Base-by-base conservation (phyloP, 176 grass and related monocot genomes). In the Zea luxurians region DNA sequence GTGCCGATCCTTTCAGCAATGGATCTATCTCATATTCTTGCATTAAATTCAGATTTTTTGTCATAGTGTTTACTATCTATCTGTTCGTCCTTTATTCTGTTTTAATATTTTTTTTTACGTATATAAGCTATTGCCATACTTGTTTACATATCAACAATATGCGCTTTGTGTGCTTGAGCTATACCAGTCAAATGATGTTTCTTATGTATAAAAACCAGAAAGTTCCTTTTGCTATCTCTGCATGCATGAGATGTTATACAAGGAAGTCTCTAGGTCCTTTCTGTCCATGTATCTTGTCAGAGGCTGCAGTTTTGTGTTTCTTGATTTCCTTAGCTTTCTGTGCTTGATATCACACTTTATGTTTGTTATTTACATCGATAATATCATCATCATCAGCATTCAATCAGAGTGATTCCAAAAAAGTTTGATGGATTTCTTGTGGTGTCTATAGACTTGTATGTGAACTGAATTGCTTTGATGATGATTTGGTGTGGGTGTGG, bases 1-100 rank as follows among this genome's bases (percentile, higher is more conserved):
- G 95, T 98, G 34, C 66, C 3, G 72, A 37, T 73, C 80, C 62
- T 85, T 80, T 48, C 41, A 62, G 61, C 37, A 17, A 17, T 68
- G 37, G 27, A 78, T 63, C 81, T 61, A 49, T 80, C 40, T 77
- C 8, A 12, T 67, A 60, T 72, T 83, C 41, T n/a, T 66, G 8
- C 40, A 18, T 54, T 80, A 54, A 73, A 35, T 83, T 75, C 8
- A 38, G 27, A n/a, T 57, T 1, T 70, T 13, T 44, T 11, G 1
- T 20, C 49, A 34, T 81, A 12, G 12, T 85, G 57, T 66, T 1
- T 74, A 48, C 12, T 80, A 44, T 45, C 60, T 54, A 16, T 59
- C 7, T 76, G 37, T 21, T 68, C 70, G 17, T 34, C 57, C 53
- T 64, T 45, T 77, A 37, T 16, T 84, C 40, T 62, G 1, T 75